phyloP scores from a whole-genome alignment of 2,329 filamentous ascomycete species.

The Paraphaeosphaeria sporulosa region DNA sequence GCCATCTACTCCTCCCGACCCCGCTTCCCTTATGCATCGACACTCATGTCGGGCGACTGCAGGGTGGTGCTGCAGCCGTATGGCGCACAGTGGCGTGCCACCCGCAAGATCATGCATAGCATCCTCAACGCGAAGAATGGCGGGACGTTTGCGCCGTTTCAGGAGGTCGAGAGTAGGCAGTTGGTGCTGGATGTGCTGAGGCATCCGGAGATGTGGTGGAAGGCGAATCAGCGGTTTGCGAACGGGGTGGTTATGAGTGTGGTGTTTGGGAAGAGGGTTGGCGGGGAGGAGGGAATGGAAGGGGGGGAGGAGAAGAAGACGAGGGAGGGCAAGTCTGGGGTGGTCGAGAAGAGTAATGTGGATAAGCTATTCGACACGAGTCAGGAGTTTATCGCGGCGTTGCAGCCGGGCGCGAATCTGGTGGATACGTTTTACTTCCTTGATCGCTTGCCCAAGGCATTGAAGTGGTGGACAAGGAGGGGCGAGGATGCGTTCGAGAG shows the following conservation, averaged over 20 bases:
- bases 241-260: conserved; percentile 47
- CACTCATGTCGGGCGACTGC: conserved; percentile 35
- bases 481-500: conserved; percentile 32
- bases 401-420: conserved; percentile 40
- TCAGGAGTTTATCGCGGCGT: conserved; percentile 28
- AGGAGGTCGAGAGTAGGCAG: conserved; percentile 40
- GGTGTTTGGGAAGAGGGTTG: conserved; percentile 35
- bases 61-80: conserved; percentile 45
- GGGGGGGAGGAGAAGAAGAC: conserved; percentile 13
- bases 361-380: conserved; percentile 25
- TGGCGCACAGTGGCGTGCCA: conserved; percentile 32
- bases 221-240: conserved; percentile 36
- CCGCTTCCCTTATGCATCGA: conserved; percentile 28
- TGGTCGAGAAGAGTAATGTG: conserved; percentile 26
- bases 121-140: conserved; percentile 36
- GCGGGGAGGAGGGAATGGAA: not conserved
- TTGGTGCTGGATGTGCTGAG: conserved; percentile 37
- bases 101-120: conserved; percentile 43
- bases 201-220: conserved; percentile 33
- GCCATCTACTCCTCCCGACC: conserved; percentile 29
- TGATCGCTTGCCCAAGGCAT: conserved; percentile 34
- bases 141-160: conserved; percentile 38
- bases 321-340: not conserved
- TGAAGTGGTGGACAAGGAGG: conserved; percentile 40
- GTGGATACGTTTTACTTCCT: conserved; percentile 45